phyloP scores from a whole-genome alignment of 225 moss, liverwort and hornwort species.

The Thuidium tamariscinum region DNA sequence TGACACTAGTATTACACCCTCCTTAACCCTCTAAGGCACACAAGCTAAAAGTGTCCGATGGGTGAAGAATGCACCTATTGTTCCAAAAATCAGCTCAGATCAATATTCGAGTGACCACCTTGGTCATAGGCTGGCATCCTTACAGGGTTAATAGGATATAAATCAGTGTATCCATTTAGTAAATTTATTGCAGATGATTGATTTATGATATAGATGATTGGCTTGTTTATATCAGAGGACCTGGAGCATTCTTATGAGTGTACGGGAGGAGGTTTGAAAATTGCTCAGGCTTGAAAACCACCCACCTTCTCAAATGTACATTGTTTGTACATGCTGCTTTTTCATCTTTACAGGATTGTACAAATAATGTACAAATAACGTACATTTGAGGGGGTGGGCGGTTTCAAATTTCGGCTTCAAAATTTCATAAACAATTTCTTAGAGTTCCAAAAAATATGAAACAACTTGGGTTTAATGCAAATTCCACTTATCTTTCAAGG shows the following conservation, averaged over 20 bases:
- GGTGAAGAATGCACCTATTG: background rate
- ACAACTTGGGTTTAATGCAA: no score
- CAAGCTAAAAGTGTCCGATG: accelerated
- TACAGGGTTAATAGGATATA: background rate
- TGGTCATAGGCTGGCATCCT: background rate
- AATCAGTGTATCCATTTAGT: background rate
- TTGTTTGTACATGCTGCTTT: no score
- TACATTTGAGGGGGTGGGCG: no score
- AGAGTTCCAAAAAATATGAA: no score
- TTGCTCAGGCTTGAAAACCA: no score
- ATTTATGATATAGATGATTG: background rate
- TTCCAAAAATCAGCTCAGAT: background rate
- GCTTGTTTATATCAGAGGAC: background rate
- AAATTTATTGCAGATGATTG: background rate
- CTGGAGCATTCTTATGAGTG: background rate
- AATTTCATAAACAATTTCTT: no score
- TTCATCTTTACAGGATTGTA: no score
- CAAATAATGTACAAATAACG: no score
- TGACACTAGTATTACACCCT: background rate
- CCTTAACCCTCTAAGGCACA: background rate
- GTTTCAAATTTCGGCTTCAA: no score
- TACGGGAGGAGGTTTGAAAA: no score
- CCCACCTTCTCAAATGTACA: no score
- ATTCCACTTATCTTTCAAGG: no score
- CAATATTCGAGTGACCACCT: background rate